Percentiles rank a stretch among this genome's conserved stretches.
Evolutionary conservation across 2,329 filamentous ascomycete species (phyloP).

Genomic region (Colletotrichum brevisporum): DNA sequence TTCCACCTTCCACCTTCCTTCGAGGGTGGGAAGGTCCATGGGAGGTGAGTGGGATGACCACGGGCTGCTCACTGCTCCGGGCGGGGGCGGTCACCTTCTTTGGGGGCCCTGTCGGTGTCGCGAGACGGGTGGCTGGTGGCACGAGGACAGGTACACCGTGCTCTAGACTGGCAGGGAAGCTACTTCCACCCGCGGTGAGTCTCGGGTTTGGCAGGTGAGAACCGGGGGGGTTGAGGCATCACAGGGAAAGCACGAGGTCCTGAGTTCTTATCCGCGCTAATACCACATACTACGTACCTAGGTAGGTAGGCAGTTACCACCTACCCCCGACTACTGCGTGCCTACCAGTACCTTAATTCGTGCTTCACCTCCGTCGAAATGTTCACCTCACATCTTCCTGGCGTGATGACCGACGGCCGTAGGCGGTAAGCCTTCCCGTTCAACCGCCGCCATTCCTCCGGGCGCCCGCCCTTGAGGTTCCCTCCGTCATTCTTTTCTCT

Average conservation of each 20-base stretch:
- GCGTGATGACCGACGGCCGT: neutral
- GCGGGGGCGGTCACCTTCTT: slow-evolving; percentile 27
- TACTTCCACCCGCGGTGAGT: slow-evolving; percentile 23
- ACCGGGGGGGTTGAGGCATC: neutral
- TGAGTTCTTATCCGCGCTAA: neutral
- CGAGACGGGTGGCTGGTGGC: neutral
- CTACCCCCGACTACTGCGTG: too few species aligned
- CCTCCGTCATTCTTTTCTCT: slow-evolving; percentile 6
- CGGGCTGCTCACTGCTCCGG: slow-evolving; percentile 16
- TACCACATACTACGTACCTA: too few species aligned
- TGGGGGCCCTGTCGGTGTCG: neutral
- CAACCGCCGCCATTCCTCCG: slow-evolving; percentile 27
- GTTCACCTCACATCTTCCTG: neutral
- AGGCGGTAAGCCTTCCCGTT: slow-evolving; percentile 24
- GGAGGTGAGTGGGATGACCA: slow-evolving; percentile 28
- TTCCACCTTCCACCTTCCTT: slow-evolving; percentile 35
- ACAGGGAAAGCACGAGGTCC: neutral
- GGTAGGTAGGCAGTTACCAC: too few species aligned
- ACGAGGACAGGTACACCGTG: slow-evolving; percentile 16
- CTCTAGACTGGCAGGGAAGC: slow-evolving; percentile 15
- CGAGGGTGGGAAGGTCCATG: slow-evolving; percentile 20
- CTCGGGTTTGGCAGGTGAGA: slow-evolving; percentile 31
- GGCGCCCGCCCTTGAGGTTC: neutral
- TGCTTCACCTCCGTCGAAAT: too few species aligned
- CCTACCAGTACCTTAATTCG: too few species aligned